phyloP scores from a whole-genome alignment of 495 filamentous ascomycete species.

The Saxispiralis lemnorum region DNA sequence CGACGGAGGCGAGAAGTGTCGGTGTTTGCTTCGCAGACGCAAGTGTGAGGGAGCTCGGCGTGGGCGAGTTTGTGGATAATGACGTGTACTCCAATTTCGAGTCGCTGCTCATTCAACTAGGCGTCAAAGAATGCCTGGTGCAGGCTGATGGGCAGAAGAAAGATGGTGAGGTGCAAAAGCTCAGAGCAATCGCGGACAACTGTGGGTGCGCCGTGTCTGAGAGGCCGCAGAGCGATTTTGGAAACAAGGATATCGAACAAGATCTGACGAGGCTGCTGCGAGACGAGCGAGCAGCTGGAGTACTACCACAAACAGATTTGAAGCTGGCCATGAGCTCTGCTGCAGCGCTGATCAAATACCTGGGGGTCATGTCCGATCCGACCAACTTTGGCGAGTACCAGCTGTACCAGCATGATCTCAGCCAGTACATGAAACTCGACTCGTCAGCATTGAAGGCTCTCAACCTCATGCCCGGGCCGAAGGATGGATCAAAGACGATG shows the following conservation, averaged over 20 bases:
- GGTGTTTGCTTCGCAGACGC: conserved; percentile 98
- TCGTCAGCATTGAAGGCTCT: conserved; percentile 83
- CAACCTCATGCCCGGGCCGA: conserved; percentile 89
- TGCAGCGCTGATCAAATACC: conserved; percentile 83
- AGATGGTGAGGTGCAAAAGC: conserved; percentile 77
- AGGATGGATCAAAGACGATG: conserved; percentile 95
- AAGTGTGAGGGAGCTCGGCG: conserved; percentile 83
- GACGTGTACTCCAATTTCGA: conserved; percentile 98
- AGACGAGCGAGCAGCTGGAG: conserved; percentile 59
- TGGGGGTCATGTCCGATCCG: conserved; percentile 75
- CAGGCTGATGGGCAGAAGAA: conserved; percentile 58
- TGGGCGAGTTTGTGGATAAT: conserved; percentile 95
- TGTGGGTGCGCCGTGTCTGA: conserved; percentile 82
- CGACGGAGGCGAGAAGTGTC: conserved; percentile 66
- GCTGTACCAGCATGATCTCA: conserved; percentile 90
- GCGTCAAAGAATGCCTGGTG: conserved; percentile 83
- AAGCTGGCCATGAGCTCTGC: conserved; percentile 96
- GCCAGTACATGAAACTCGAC: conserved; percentile 98
- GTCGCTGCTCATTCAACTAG: conserved; percentile 85
- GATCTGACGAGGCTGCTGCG: conserved; percentile 73
- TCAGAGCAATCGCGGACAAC: conserved; percentile 72
- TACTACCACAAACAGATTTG: conserved; percentile 76
- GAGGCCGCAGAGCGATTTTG: conserved; percentile 58
- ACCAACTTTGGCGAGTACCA: conserved; percentile 94
- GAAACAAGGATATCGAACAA: conserved; percentile 85